These are phyloP conservation scores for Parastagonospora avenae DNA, from an alignment of 2,329 filamentous ascomycete genomes.

Conservation along the genomic window DNA sequence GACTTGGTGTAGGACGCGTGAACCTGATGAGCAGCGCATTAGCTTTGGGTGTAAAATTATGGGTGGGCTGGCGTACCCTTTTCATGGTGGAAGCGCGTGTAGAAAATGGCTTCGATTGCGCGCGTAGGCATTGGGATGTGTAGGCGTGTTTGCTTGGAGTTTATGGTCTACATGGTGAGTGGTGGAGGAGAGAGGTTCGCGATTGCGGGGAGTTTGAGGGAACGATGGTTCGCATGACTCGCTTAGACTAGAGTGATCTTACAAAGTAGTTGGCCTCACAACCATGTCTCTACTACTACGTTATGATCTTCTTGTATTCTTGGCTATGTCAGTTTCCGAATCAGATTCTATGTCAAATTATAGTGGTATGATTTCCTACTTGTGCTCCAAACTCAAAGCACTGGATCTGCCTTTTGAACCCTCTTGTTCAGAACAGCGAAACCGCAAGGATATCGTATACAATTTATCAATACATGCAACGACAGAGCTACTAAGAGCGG, in stretches of 20 bases:
- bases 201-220: not conserved
- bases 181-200: not conserved
- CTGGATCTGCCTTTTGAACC: no score
- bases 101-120: constrained; percentile 67
- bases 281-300: not conserved
- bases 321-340: not conserved
- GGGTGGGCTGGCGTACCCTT: constrained; percentile 33
- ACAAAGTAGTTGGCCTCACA: no score
- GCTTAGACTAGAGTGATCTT: not conserved
- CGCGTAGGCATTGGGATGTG: constrained; percentile 40
- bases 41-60: constrained; percentile 10
- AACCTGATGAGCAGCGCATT: constrained; percentile 52
- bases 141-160: not conserved
- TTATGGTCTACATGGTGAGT: no score
- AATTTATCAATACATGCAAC: no score
- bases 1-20: constrained; percentile 68
- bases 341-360: no score
- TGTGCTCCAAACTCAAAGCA: no score
- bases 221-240: constrained; percentile 1
- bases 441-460: no score
- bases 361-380: no score
- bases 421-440: no score
- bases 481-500: no score
- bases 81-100: constrained; percentile 68
- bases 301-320: not conserved